Evolutionary conservation across 2,329 filamentous ascomycete species (phyloP), one percentile per base, ranked within the genome.

Genomic region (Cladosporium velox): DNA sequence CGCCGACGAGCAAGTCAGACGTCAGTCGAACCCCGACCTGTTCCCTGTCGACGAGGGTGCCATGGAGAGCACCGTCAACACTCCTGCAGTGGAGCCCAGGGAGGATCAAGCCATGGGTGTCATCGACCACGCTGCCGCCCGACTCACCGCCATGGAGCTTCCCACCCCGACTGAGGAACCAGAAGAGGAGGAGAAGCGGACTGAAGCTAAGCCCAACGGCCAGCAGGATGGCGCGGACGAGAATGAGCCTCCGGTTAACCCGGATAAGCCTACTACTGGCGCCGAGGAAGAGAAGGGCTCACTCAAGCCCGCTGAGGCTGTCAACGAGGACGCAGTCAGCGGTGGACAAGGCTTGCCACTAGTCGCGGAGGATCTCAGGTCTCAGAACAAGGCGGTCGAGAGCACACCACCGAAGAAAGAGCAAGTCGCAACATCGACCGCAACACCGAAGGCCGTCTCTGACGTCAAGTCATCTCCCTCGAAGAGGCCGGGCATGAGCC

Each of bases 201-300:
- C 24, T 24, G 35, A 41, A 28, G 15, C 18, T 15, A 34, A 64
- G 49, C 14, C 15, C 4, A 38, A 21, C 21, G n/a, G 24, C 52
- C 60, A 62, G 30, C 18, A 32, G 1, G 44, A 26, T 21, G 47
- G 24, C 52, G 62, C 61, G 21, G 69, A 70, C 58, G 71, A 71
- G 61, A 70, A 70, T 35, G 67, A 59, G 55, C 71, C 76, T 26
- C 73, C 73, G n/a, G 76, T 75, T 14, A 81, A 81, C 55, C 79
- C 79, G 28, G 81, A 83, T 72, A 83, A 83, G 73, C 72, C 71
- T 65, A 75, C 75, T 11, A 79, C 79, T 24, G 79, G 74, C 38
- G 81, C 72, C 2, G 77, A 82, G 71, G 82, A 83, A 60, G 72
- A 77, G 66, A 74, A 78, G 14, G 76, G 72, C 12, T 67, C 72